These are phyloP conservation scores for Lotus japonicus DNA, from an alignment of 306 rosid genomes.

Conservation along the genomic window DNA sequence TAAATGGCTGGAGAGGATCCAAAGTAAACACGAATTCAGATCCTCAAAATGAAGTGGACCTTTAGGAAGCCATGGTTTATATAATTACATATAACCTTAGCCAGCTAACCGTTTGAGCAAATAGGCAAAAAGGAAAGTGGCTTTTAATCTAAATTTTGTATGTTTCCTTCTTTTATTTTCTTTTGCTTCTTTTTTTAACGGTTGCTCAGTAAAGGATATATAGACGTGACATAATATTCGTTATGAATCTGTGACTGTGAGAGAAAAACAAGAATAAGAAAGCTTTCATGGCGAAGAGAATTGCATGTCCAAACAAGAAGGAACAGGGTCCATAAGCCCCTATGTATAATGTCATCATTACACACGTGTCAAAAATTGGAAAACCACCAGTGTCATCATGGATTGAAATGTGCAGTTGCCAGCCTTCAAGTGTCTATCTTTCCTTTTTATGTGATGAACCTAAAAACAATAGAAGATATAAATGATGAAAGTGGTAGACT, in stretches of 20 bases:
- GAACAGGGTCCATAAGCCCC: constrained; percentile 18
- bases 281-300: constrained; percentile 24
- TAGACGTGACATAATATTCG: constrained; percentile 39
- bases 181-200: constrained; percentile 18
- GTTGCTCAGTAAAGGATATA: constrained; percentile 10
- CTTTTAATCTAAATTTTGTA: constrained; percentile 10
- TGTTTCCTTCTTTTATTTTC: not conserved
- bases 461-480: not conserved
- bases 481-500: constrained; percentile 31
- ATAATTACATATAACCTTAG: not conserved
- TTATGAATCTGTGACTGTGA: not conserved
- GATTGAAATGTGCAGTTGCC: constrained; percentile 35
- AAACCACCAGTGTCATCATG: constrained; percentile 29
- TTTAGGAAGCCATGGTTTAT: too few species aligned
- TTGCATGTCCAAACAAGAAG: too few species aligned
- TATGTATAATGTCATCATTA: constrained; percentile 38
- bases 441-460: not conserved
- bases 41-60: too few species aligned
- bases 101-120: constrained; percentile 1
- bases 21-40: too few species aligned
- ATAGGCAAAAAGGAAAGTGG: constrained; percentile 14
- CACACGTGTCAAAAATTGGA: constrained; percentile 45
- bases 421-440: constrained; percentile 16
- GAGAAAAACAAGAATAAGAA: not conserved
- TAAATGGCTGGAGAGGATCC: too few species aligned